These are phyloP conservation scores for Metarhizium sp. DNA, from an alignment of 2,329 filamentous ascomycete species.

Conservation along the genomic window DNA sequence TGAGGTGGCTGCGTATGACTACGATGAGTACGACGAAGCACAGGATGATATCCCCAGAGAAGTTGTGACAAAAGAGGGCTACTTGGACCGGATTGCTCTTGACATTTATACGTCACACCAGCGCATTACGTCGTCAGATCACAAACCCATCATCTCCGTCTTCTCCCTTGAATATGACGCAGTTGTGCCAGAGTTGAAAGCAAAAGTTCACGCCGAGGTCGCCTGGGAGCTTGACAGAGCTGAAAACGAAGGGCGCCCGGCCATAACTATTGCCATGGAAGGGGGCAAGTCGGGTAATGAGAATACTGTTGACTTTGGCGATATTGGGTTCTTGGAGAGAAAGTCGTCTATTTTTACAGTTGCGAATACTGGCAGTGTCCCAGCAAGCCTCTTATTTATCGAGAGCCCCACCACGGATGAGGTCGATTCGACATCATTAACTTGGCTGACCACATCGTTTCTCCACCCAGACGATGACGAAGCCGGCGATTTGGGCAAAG, in stretches of 20 bases:
- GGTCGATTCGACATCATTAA: slow-evolving; percentile 31
- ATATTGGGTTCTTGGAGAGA: slow-evolving; percentile 58
- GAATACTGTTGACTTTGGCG: slow-evolving; percentile 65
- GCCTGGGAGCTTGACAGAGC: slow-evolving; percentile 79
- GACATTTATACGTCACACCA: slow-evolving; percentile 81
- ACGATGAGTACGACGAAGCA: slow-evolving; percentile 47
- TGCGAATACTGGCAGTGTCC: slow-evolving; percentile 81
- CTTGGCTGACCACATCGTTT: slow-evolving; percentile 66
- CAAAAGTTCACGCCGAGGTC: slow-evolving; percentile 76
- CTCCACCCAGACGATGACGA: slow-evolving; percentile 30
- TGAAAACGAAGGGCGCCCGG: slow-evolving; percentile 83
- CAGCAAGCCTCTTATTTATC: slow-evolving; percentile 72
- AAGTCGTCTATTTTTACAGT: slow-evolving; percentile 66
- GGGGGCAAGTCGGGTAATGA: slow-evolving; percentile 32
- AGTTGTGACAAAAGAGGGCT: slow-evolving; percentile 49
- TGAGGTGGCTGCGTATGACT: slow-evolving; percentile 36
- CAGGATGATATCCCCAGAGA: slow-evolving; percentile 30
- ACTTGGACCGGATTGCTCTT: slow-evolving; percentile 42
- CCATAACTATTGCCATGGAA: slow-evolving; percentile 75
- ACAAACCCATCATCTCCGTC: slow-evolving; percentile 80
- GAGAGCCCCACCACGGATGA: slow-evolving; percentile 51
- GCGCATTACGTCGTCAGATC: slow-evolving; percentile 82
- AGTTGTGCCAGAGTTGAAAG: slow-evolving; percentile 75
- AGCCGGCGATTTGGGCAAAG: slow-evolving; percentile 24
- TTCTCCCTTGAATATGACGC: slow-evolving; percentile 82